Conservation (phyloP, 805 yeast species). For the Starmerella gropengiesseri region DNA sequence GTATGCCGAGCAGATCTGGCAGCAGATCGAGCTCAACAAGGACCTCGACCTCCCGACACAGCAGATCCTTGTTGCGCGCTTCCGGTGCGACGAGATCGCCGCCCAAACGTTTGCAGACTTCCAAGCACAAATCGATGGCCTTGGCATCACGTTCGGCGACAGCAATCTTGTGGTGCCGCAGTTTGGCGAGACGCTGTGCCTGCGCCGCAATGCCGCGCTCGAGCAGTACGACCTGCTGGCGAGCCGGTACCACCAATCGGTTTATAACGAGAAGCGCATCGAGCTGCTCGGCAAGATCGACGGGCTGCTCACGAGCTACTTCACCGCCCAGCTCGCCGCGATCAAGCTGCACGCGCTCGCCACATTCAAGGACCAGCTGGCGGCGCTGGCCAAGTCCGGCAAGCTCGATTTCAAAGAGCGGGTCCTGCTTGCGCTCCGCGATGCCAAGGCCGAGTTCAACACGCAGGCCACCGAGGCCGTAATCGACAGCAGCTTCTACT, state of each 20-base stretch:
- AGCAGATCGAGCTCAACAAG: slow-evolving; percentile 82
- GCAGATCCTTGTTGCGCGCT: slow-evolving; percentile 86
- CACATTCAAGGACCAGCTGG: slow-evolving; percentile 23
- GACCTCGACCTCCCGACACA: slow-evolving; percentile 95
- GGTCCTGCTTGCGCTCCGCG: slow-evolving; percentile 22
- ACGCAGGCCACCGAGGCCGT: slow-evolving; percentile 32
- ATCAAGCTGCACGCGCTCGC: slow-evolving; percentile 31
- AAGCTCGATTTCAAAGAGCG: slow-evolving; percentile 25
- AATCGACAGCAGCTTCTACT: slow-evolving; percentile 26
- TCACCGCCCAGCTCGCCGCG: slow-evolving; percentile 34
- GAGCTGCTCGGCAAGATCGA: slow-evolving; percentile 42
- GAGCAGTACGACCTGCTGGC: slow-evolving; percentile 58
- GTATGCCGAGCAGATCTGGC: slow-evolving; percentile 87
- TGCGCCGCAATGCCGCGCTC: slow-evolving; percentile 39
- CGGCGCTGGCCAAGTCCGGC: background rate
- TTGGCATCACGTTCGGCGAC: slow-evolving; percentile 25
- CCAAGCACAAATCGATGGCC: slow-evolving; percentile 30
- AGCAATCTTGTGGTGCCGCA: slow-evolving; percentile 14
- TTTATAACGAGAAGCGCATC: slow-evolving; percentile 52
- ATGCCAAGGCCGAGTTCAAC: slow-evolving; percentile 26
- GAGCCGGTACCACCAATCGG: slow-evolving; percentile 55
- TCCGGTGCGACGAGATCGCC: slow-evolving; percentile 85
- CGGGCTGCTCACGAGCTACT: slow-evolving; percentile 32
- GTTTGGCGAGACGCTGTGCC: slow-evolving; percentile 32
- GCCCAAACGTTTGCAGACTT: slow-evolving; percentile 41